Base-by-base conservation (phyloP, 371 early-diverging fungal genomes). In the Mucor sp. region DNA sequence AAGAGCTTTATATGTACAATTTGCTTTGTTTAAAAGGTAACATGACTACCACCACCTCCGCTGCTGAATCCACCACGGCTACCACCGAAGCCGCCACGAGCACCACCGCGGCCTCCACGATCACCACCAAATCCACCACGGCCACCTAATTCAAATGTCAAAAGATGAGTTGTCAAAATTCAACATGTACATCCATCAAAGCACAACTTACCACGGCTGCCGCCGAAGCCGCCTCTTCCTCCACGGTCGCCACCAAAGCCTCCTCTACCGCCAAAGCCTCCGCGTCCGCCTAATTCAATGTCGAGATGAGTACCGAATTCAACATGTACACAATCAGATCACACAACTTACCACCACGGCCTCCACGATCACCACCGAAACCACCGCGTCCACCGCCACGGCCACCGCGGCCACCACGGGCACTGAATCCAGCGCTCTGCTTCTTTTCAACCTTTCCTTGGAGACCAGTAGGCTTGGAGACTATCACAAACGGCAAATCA, bases 371-470 rank as follows among this genome's bases (percentile, higher is more conserved):
- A 14, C 66, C 58, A 32, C 47, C 32, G 55, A 61, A 61, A 43
- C 61, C 67, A 25, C 71, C 71, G 27, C 60, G 50, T 2, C 60
- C 61, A 41, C 64, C 41, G 30, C 68, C 57, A 60, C 60, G 43
- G 23, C 62, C 35, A 28, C 48, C 35, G 23, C 62, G 69, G 12
- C 68, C 63, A 37, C 69, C 72, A 21, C 72, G 56, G 39, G 30
- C 63, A 14, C 72, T 65, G n/a, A 62, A 62, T n/a, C 70, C 60
- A n/a, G 19, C 17, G 50, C 85, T 81, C 62, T 78, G 83, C 56
- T 81, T 74, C 79, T 89, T 86, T 67, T 82, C 81, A 63, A 84
- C 79, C 65, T 71, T 72, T 23, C 84, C 83, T 74, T 80, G 82
- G 39, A 74, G 73, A 74, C 81, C 80, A 60, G 79, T 79, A 41